phyloP scores from a whole-genome alignment of 495 filamentous ascomycete genomes.

The Hypoxylon cercidicola region DNA sequence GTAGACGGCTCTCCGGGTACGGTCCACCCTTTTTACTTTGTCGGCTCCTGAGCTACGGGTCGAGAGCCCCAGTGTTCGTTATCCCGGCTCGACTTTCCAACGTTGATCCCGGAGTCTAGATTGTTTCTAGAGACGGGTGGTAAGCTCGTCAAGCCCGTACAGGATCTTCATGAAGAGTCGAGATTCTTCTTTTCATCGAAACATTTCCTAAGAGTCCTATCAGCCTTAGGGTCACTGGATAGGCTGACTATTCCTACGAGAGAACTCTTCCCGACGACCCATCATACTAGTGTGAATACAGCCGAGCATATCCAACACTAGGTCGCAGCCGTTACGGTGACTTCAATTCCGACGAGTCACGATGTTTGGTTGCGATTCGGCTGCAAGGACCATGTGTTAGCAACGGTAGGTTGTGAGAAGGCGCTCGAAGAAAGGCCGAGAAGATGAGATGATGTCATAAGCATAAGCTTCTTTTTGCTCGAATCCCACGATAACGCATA shows the following conservation, averaged over 20 bases:
- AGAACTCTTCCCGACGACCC: slow-evolving; percentile 1
- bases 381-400: slow-evolving; percentile 27
- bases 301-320: background rate
- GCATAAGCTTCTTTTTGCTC: background rate
- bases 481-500: slow-evolving; percentile 29
- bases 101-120: slow-evolving; percentile 21
- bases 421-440: slow-evolving; percentile 24
- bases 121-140: slow-evolving; percentile 21
- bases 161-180: slow-evolving; percentile 24
- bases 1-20: slow-evolving; percentile 4
- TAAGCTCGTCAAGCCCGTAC: slow-evolving; percentile 7
- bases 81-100: slow-evolving; percentile 20
- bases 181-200: slow-evolving; percentile 8
- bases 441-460: slow-evolving; percentile 33
- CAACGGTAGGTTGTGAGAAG: slow-evolving; percentile 22
- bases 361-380: slow-evolving; percentile 23
- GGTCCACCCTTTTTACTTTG: slow-evolving; percentile 13
- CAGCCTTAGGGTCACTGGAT: background rate
- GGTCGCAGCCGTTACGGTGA: slow-evolving; percentile 12
- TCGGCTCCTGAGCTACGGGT: slow-evolving; percentile 11
- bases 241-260: background rate
- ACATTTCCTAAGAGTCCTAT: slow-evolving; percentile 1
- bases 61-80: slow-evolving; percentile 11
- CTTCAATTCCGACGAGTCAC: slow-evolving; percentile 20
- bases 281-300: slow-evolving; percentile 3